Evolutionary conservation across 2,329 filamentous ascomycete genomes (phyloP), one percentile per base, ranked within the genome.

Genomic region (Colletotrichum destructivum): DNA sequence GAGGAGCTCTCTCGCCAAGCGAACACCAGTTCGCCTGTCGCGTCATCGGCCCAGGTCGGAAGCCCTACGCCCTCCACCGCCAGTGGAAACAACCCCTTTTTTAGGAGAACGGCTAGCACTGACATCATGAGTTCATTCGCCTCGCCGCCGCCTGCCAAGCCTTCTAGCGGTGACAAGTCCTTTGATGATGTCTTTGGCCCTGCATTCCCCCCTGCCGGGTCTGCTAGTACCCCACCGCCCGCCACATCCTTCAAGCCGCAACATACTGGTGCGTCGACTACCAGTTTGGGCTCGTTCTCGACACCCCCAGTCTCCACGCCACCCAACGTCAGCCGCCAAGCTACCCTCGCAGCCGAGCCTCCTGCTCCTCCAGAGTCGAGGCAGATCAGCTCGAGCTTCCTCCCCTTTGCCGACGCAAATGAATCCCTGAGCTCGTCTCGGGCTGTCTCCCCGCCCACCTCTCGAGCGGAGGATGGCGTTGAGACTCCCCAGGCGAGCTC

Each of bases 1-100:
- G 90, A 89, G 78, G 91, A 90, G 72, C 82, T 84, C 64, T 83
- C 86, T 42, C 87, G 86, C 76, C 89, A 86, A 79, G 84, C 82
- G 70, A 86, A 86, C 73, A 83, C 86, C 54, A 84, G 82, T 75
- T 88, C 88, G n/a, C 85, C 85, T 15, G 82, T 85, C 5, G 81
- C 85, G 15, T 78, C 79, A 4, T 80, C 85, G 71, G 79, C 85
- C 70, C 81, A 88, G 71, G 86, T 94, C 62, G 88, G 87, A 67
- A 97, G 94, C 81, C 94, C 95, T 52, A 88, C 90, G 68, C 86
- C 86, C 64, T 93, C 91, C 49, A 88, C 87, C 3, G 86, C 91
- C 55, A 96, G 92, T 80, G 94, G 89, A 76, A 98, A 95, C 78
- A 99, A 99, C 80, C 96, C 96, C 0, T 99, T 99, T 86, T 98